Percentiles rank a stretch among this genome's conserved stretches.
Evolutionary conservation across 306 rosid species (phyloP).

Genomic region (Gastrolobium bilobum): DNA sequence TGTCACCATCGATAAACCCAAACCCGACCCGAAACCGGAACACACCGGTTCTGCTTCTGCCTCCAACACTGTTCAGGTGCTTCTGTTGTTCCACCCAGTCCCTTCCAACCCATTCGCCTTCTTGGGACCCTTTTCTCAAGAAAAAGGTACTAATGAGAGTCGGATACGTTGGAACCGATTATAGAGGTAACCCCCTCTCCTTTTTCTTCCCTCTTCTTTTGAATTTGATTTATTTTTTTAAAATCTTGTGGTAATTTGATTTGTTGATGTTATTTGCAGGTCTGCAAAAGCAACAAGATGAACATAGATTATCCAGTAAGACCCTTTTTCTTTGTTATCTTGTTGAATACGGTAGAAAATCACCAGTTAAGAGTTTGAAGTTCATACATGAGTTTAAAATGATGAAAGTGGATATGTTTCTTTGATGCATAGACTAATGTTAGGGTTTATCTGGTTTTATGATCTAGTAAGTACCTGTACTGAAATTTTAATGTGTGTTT

Average conservation of each 20-base stretch:
- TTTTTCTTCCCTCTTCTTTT: background rate
- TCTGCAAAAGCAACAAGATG: constrained; percentile 83
- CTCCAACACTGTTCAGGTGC: constrained; percentile 45
- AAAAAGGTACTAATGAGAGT: constrained; percentile 61
- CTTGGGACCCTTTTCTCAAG: constrained; percentile 58
- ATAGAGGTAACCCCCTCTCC: constrained; percentile 44
- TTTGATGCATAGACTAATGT: constrained; percentile 1
- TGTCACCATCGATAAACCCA: constrained; percentile 18
- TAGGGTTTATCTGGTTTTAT: constrained; percentile 17
- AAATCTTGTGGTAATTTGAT: background rate
- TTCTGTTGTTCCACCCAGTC: constrained; percentile 38
- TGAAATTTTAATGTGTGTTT: constrained; percentile 17
- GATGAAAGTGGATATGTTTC: constrained; percentile 11
- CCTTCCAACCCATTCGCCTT: constrained; percentile 37
- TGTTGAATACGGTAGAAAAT: background rate
- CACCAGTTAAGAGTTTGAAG: background rate
- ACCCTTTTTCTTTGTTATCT: constrained; percentile 6
- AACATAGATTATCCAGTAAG: constrained; percentile 72
- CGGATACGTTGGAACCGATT: constrained; percentile 59
- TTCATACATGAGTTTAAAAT: constrained; percentile 10
- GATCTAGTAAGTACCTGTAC: background rate
- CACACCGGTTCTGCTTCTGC: background rate
- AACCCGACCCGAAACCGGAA: constrained; percentile 11
- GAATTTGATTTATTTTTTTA: background rate
- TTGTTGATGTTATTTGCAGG: constrained; percentile 49